Base-by-base conservation (phyloP, 2,329 filamentous ascomycete species). In the Alternaria arbusti region DNA sequence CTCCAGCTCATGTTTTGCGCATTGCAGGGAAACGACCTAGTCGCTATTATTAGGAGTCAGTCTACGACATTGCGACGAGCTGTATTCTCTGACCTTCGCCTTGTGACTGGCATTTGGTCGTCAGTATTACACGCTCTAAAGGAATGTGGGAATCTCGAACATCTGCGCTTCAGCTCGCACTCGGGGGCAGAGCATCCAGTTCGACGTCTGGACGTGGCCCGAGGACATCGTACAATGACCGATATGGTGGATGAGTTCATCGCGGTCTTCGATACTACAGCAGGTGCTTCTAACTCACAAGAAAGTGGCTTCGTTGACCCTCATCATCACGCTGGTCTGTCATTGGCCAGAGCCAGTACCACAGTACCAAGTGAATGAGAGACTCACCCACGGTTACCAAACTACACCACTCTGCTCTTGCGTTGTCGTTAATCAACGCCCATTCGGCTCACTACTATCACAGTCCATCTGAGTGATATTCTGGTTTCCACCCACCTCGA, bases 1-100 rank as follows among this genome's bases (percentile, higher is more conserved):
- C 52, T 75, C 25, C 63, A 67, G 7, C 55, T 75, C 6, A 60
- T 66, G 45, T 70, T 74, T 11, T 66, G 65, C 28, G 57, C 63
- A 5, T 22, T 66, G 5, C 63, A 70, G 23, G 67, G 65, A 22
- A 57, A 64, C 1, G 70, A 74, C 15, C 15, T 76, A 17, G 44
- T 25, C 12, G 54, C 54, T 4, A 60, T 76, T 15, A 22, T 71
- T 2, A 64, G 43, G 11, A 63, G 61, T 2, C 72, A 76, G 43
- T 30, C 66, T 1, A 12, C 26, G 5, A 64, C 73, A 0, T 47
- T 76, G 23, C 63, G 59, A 17, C 51, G 57, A 2, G 43, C 72
- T 9, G 44, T 54, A 9, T 57, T 75, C 11, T 61, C 61, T 12
- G 56, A 69, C 25, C 59, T 66, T 15, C 61, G 56, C 13, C 15